Base-by-base conservation (phyloP, 768 basidiomycete species). In the Hygrocybe coccinea region DNA sequence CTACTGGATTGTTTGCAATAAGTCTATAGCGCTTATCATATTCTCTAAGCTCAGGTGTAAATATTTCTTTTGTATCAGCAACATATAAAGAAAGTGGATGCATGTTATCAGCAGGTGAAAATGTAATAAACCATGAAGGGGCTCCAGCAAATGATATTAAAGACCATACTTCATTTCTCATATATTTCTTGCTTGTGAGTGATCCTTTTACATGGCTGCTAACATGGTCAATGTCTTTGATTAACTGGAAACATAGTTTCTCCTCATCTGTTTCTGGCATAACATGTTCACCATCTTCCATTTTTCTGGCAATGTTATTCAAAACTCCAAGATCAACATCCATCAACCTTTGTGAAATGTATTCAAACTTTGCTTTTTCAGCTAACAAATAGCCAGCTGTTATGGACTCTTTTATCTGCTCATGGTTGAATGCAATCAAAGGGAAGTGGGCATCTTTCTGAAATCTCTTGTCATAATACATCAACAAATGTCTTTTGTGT, bases 201-300 rank as follows among this genome's bases (percentile, higher is more conserved):
- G 29, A 46, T 71, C 64, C 57, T 60, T 60, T 29, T 29, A 71
- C 65, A 17, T 68, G 60, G 0, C 67, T 67, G 3, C 60, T 66
- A 3, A 79, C 63, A 51, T 66, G 62, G 41, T 78, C 72, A 0
- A 77, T 24, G 35, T 74, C 64, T 12, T 61, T 25, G 1, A 78
- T 38, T 0, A 78, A 29, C 0, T 62, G 48, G 51, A 70, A 76
- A 43, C 73, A 76, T 0, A 46, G 21, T 22, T 69, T 69, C 51
- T 77, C 75, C 4, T 39, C 64, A 1, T 70, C 65, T 2, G 64
- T 70, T 21, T 57, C 50, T 29, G 29, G 29, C 3, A 8, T 29
- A 8, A 29, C 29, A 29, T 29, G 29, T 29, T 29, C 29, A 29
- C 29, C 29, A 29, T 29, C 29, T 29, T 29, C 29, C 29, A 29